Conservation (phyloP, 202 grass and related monocot genomes). For the Dendrocalamus latiflorus region DNA sequence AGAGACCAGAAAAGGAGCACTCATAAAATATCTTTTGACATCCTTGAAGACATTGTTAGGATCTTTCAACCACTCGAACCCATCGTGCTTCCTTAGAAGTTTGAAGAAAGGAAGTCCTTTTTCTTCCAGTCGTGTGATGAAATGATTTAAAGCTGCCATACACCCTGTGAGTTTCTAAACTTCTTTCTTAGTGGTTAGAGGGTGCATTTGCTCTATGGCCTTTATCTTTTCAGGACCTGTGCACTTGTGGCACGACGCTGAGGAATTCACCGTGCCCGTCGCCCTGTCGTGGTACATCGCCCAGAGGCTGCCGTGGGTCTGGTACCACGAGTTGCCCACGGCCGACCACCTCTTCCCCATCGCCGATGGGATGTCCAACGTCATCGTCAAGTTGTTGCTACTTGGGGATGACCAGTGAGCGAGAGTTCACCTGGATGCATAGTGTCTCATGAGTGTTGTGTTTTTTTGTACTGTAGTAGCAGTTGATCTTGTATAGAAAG, state of each 20-base stretch:
- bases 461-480: not conserved
- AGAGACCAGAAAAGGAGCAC: too few species aligned
- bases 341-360: slow-evolving; percentile 73
- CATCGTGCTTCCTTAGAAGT: too few species aligned
- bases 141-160: too few species aligned
- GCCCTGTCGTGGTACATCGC: slow-evolving; percentile 56
- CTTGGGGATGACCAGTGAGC: slow-evolving; percentile 28
- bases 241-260: slow-evolving; percentile 78
- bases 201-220: too few species aligned
- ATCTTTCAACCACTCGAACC: too few species aligned
- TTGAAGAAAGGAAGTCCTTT: too few species aligned
- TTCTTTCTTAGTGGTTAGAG: too few species aligned
- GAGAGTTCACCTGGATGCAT: not conserved
- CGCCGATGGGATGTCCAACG: slow-evolving; percentile 57
- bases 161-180: too few species aligned
- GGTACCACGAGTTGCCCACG: slow-evolving; percentile 77
- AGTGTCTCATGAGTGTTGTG: not conserved
- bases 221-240: not conserved
- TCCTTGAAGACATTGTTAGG: too few species aligned
- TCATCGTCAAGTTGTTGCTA: slow-evolving; percentile 59
- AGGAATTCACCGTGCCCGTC: slow-evolving; percentile 74
- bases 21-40: too few species aligned
- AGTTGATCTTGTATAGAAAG: not conserved
- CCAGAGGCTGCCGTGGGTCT: slow-evolving; percentile 61
- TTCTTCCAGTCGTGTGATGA: too few species aligned